Percentiles rank a stretch among this genome's conserved stretches.
phyloP scores from a whole-genome alignment of 2,329 filamentous ascomycete genomes.

The Triangularia verruculosa region DNA sequence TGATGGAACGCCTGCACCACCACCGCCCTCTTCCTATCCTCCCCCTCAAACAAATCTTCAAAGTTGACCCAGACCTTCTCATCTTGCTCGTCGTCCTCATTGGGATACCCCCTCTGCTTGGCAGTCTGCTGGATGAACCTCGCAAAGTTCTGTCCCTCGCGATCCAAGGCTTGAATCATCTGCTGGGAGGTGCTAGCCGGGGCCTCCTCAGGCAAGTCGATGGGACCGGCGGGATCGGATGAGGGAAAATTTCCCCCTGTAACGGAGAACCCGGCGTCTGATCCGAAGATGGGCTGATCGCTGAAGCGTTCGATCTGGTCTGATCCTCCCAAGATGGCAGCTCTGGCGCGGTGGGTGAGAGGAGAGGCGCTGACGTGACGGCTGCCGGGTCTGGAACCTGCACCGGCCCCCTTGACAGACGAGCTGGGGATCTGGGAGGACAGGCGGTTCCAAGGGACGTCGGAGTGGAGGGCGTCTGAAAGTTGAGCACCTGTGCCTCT shows the following conservation, averaged over 20 bases:
- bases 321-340: constrained; percentile 16
- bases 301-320: constrained; percentile 46
- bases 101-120: constrained; percentile 32
- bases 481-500: constrained; percentile 65
- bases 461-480: constrained; percentile 60
- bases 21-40: constrained; percentile 53
- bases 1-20: constrained; percentile 76
- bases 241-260: constrained; percentile 35
- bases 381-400: constrained; percentile 38
- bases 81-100: constrained; percentile 33
- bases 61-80: constrained; percentile 58
- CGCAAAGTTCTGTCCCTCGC: constrained; percentile 46
- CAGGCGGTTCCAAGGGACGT: constrained; percentile 53
- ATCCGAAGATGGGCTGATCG: constrained; percentile 38
- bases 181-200: constrained; percentile 31
- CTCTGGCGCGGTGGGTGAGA: constrained; percentile 31
- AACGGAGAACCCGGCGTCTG: constrained; percentile 33
- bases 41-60: constrained; percentile 62
- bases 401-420: constrained; percentile 38
- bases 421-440: constrained; percentile 48
- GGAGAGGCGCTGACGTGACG: constrained; percentile 37
- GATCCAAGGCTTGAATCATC: constrained; percentile 41
- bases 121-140: constrained; percentile 40
- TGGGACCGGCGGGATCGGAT: constrained; percentile 20
- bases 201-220: background rate